Percentiles rank a stretch among this genome's conserved stretches.
phyloP scores from a whole-genome alignment of 371 early-diverging fungal species.

The Mucor piriformis region DNA sequence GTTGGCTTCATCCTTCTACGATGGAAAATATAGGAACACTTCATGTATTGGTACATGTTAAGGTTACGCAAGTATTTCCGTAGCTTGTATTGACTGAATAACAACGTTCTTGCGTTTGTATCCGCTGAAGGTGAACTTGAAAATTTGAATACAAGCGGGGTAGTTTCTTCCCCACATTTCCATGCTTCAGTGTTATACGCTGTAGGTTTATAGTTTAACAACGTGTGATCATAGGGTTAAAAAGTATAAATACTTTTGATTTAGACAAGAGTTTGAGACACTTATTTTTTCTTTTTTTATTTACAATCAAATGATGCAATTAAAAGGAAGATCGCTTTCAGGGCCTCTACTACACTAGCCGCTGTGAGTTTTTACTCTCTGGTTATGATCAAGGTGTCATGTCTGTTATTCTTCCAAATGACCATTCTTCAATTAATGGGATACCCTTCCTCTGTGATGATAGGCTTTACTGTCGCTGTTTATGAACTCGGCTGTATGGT shows the following conservation, averaged over 20 bases:
- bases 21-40: too few relatives aligned
- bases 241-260: not conserved
- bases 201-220: too few relatives aligned
- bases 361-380: constrained; percentile 41
- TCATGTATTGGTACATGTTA: too few relatives aligned
- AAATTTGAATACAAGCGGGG: too few relatives aligned
- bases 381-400: constrained; percentile 51
- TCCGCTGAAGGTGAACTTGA: too few relatives aligned
- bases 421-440: constrained; percentile 28
- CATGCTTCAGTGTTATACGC: too few relatives aligned
- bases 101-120: too few relatives aligned
- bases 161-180: too few relatives aligned
- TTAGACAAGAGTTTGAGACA: not conserved
- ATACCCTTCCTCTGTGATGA: constrained; percentile 25
- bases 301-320: not conserved
- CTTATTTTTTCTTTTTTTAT: not conserved
- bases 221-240: not conserved
- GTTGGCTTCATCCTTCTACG: too few relatives aligned
- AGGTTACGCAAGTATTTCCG: too few relatives aligned
- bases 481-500: constrained; percentile 40
- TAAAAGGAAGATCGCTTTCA: constrained; percentile 39
- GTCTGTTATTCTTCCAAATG: constrained; percentile 39
- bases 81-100: too few relatives aligned
- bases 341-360: constrained; percentile 34
- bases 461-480: constrained; percentile 33